Evolutionary conservation across 257 asterid genomes (phyloP).

Genomic region (Solanum pennellii): DNA sequence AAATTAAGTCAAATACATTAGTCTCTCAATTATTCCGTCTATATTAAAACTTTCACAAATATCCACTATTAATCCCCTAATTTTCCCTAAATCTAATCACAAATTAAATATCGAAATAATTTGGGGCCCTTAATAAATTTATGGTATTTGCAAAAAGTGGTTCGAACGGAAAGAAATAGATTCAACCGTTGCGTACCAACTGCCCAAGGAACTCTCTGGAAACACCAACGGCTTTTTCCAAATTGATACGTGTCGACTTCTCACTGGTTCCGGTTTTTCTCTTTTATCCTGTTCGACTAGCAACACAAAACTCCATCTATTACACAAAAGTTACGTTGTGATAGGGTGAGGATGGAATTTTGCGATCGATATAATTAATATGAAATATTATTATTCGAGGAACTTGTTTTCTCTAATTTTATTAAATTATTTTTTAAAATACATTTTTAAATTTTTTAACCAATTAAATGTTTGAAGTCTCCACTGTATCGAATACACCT

Average conservation of each 20-base stretch:
- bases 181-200: not conserved
- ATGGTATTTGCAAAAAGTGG: not conserved
- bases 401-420: too few relatives aligned
- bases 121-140: not conserved
- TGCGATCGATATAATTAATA: not conserved
- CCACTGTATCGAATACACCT: not conserved
- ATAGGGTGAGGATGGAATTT: not conserved
- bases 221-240: not conserved
- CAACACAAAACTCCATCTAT: not conserved
- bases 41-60: too few relatives aligned
- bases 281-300: not conserved
- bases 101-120: not conserved
- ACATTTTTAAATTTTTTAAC: too few relatives aligned
- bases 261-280: not conserved
- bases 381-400: not conserved
- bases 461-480: not conserved
- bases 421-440: too few relatives aligned
- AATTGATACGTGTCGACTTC: not conserved
- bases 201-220: not conserved
- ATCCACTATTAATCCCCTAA: too few relatives aligned
- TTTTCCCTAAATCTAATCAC: not conserved
- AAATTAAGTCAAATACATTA: too few relatives aligned
- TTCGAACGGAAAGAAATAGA: not conserved
- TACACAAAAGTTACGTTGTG: not conserved
- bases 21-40: accelerated